Evolutionary conservation across 2,329 filamentous ascomycete genomes (phyloP).

Genomic region (Curvularia hawaiiensis): DNA sequence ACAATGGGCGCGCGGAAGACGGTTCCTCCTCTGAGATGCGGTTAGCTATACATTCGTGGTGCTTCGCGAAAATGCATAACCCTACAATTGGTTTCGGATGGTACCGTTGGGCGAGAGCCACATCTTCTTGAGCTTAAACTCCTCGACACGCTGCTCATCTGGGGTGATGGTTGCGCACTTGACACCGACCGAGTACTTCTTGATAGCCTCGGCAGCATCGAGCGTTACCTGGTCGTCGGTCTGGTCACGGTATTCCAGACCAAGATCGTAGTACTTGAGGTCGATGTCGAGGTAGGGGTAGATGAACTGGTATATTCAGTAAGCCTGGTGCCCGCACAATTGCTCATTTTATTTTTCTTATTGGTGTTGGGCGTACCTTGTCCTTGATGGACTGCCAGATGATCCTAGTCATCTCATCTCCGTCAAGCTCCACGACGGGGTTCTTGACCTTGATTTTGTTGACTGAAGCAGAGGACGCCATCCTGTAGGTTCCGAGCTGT

Average conservation of each 20-base stretch:
- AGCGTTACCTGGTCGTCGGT: slow-evolving; percentile 95
- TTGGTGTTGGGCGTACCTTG: slow-evolving; percentile 59
- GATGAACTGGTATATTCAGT: slow-evolving; percentile 68
- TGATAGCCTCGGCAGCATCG: slow-evolving; percentile 95
- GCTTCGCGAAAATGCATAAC: not conserved
- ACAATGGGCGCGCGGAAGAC: slow-evolving; percentile 99
- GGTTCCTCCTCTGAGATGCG: slow-evolving; percentile 71
- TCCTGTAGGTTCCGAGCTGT: slow-evolving; percentile 33
- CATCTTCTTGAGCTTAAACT: slow-evolving; percentile 99
- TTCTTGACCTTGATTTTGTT: slow-evolving; percentile 99
- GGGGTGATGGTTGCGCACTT: slow-evolving; percentile 99
- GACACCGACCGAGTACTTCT: slow-evolving; percentile 98
- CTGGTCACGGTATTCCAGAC: slow-evolving; percentile 91
- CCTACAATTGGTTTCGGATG: slow-evolving; percentile 67
- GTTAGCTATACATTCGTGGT: slow-evolving; percentile 23
- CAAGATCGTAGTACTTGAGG: slow-evolving; percentile 97
- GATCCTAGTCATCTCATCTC: slow-evolving; percentile 94
- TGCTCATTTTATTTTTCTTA: not conserved
- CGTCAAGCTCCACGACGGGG: slow-evolving; percentile 96
- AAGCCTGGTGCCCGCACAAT: not conserved
- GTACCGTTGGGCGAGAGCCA: slow-evolving; percentile 98
- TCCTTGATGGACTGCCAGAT: slow-evolving; percentile 99
- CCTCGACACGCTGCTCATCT: slow-evolving; percentile 93
- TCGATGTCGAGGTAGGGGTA: slow-evolving; percentile 95
- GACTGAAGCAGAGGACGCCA: slow-evolving; percentile 70